These are phyloP conservation scores for Nyctanthes arbortristis DNA, from an alignment of 257 asterid species.

Conservation along the genomic window DNA sequence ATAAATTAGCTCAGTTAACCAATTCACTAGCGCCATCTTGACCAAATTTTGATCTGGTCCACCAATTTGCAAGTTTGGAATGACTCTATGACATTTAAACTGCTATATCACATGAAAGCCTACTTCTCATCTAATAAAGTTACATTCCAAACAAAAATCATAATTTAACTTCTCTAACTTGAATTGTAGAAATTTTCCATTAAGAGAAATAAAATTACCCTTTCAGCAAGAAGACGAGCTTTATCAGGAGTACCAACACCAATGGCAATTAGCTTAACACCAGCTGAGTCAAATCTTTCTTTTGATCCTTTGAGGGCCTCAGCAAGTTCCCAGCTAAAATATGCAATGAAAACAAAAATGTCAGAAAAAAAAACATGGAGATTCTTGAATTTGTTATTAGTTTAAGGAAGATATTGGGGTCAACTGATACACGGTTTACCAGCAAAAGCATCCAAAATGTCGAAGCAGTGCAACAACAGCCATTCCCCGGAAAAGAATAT, in stretches of 20 bases:
- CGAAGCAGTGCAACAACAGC: conserved; percentile 91
- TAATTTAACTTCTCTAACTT: not conserved
- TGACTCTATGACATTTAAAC: not conserved
- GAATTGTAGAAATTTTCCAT: not conserved
- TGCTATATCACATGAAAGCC: not conserved
- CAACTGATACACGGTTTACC: conserved; percentile 43
- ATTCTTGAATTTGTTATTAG: not conserved
- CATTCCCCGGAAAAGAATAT: conserved; percentile 52
- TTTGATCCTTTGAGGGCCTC: conserved; percentile 60
- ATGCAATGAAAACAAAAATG: conserved; percentile 13
- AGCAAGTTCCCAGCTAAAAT: conserved; percentile 91
- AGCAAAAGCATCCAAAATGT: conserved; percentile 91
- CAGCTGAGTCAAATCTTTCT: conserved; percentile 67
- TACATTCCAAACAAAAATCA: not conserved
- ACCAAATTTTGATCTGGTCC: not conserved
- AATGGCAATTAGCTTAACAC: conserved; percentile 83
- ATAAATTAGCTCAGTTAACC: not conserved
- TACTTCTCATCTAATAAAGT: conserved; percentile 11
- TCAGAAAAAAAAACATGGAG: not conserved
- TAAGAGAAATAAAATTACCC: conserved; percentile 39
- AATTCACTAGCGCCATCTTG: not conserved
- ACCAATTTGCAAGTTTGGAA: not conserved
- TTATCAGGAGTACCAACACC: conserved; percentile 90
- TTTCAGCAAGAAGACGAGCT: conserved; percentile 79
- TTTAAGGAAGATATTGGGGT: not conserved